Conservation (phyloP, 768 basidiomycete species). For the Termitomyces sp. region DNA sequence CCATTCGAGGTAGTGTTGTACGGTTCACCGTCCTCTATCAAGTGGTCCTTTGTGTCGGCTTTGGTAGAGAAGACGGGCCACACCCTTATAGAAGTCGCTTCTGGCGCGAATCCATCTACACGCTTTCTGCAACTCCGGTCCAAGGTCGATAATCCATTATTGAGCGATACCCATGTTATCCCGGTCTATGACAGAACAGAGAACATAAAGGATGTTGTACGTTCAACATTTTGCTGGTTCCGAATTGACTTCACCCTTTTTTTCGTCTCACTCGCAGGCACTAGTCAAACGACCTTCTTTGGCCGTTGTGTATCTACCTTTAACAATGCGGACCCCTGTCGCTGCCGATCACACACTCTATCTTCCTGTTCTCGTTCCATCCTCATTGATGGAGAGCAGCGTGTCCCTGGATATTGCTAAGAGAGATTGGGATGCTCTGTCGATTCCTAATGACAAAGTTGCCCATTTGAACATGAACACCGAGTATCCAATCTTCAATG, state of each 20-base stretch:
- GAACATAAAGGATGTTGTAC: conserved; percentile 27
- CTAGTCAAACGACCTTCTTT: conserved; percentile 51
- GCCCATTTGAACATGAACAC: conserved; percentile 34
- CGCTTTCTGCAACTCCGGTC: conserved; percentile 31
- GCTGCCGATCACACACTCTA: conserved; percentile 42
- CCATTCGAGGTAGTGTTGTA: conserved; percentile 69
- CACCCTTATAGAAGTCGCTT: conserved; percentile 26
- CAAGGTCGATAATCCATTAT: conserved; percentile 22
- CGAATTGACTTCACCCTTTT: conserved; percentile 36
- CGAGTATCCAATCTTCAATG: conserved; percentile 43
- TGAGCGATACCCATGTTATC: conserved; percentile 29
- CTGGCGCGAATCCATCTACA: conserved; percentile 21
- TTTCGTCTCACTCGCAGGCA: conserved; percentile 39
- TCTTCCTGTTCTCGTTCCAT: conserved; percentile 55
- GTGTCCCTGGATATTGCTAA: conserved; percentile 30
- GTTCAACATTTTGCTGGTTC: conserved; percentile 31
- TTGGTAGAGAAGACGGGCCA: conserved; percentile 56
- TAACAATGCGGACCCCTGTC: conserved; percentile 31
- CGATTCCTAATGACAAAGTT: conserved; percentile 39
- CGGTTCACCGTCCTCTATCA: conserved; percentile 55
- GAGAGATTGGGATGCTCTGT: conserved; percentile 43
- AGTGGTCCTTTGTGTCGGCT: conserved; percentile 60
- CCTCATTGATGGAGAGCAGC: conserved; percentile 16
- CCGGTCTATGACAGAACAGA: conserved; percentile 39
- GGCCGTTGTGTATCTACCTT: conserved; percentile 68